A percentile compares a stretch with the other conserved stretches of the same genome.
Conservation (phyloP, 495 filamentous ascomycete species). For the Aspergillus campestris region DNA sequence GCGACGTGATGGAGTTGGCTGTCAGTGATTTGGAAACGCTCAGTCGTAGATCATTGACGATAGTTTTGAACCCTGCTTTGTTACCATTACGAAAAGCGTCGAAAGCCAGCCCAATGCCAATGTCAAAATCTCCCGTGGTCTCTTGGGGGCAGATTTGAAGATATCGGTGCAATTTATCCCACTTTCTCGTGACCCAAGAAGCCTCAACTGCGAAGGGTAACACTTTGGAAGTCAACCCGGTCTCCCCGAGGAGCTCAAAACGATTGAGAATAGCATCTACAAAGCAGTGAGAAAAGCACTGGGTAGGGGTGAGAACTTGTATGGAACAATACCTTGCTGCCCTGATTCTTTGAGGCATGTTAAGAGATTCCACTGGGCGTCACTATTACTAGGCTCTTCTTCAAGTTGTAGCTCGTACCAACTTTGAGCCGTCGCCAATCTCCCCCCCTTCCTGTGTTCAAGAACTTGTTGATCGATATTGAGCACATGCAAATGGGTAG, state of each 20-base stretch:
- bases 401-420: slow-evolving; percentile 91
- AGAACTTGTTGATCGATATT: slow-evolving; percentile 87
- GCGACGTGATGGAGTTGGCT: slow-evolving; percentile 61
- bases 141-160: slow-evolving; percentile 42
- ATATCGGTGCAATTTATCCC: slow-evolving; percentile 66
- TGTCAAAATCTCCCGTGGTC: slow-evolving; percentile 68
- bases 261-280: slow-evolving; percentile 76
- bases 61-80: slow-evolving; percentile 44
- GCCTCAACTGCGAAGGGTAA: slow-evolving; percentile 82
- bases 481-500: slow-evolving; percentile 68
- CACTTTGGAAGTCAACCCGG: slow-evolving; percentile 44
- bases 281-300: slow-evolving; percentile 8
- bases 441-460: slow-evolving; percentile 84
- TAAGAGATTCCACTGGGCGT: slow-evolving; percentile 74
- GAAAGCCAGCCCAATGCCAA: slow-evolving; percentile 67
- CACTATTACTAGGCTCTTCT: slow-evolving; percentile 64
- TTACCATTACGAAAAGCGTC: slow-evolving; percentile 52
- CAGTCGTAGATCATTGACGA: slow-evolving; percentile 57
- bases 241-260: slow-evolving; percentile 64
- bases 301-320: slow-evolving; percentile 10
- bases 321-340: slow-evolving; percentile 58
- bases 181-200: slow-evolving; percentile 78
- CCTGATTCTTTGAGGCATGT: slow-evolving; percentile 88
- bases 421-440: slow-evolving; percentile 95
- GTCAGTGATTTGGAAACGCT: slow-evolving; percentile 66